Evolutionary conservation across 352 stramenopile species (phyloP), one percentile per base, ranked within the genome.

Genomic region (Globisporangium mamillatum): DNA sequence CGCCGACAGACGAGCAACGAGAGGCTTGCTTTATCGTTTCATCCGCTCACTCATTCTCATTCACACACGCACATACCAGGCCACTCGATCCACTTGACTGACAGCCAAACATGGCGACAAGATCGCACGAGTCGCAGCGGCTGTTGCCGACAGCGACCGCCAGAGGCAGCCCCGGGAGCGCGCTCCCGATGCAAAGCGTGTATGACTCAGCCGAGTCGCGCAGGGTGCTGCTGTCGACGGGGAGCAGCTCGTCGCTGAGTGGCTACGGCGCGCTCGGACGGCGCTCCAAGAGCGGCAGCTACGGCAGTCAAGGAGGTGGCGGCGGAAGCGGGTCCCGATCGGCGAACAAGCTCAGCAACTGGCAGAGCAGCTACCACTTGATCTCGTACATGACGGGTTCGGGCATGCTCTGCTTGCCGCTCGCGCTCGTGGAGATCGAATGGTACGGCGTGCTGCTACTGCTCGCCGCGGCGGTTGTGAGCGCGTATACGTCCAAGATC

Each of bases 351-450:
- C 72, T 92, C 20, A 80, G 75, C 41, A 75, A 79, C 59, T 90
- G 80, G 81, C 81, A 93, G 79, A 83, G 76, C 20, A 79, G 80
- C 46, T 91, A 80, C 62, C 86, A 92, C 57, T 61, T 93, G 56
- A 71, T 92, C 65, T 92, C 86, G 36, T 93, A 88, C 71, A 90
- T 90, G 66, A 84, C 82, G 16, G 86, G 86, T 68, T 87, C 83
- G 4, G 86, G 86, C 0, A 86, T 93, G 76, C 72, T 93, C 25
- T 91, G 76, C 63, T 67, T 93, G 29, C 86, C 86, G 18, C 68
- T 93, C 9, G 86, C 83, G 29, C 79, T 93, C 7, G 86, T 93
- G 56, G 80, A 93, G 67, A 86, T 93, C 58, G 77, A 91, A 61
- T 93, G 86, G 86, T 91, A 89, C 59, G 86, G 80, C 20, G 74